A percentile compares a stretch with the other conserved stretches of the same genome.
Conservation (phyloP, 805 yeast species). For the Candida chauliodis region DNA sequence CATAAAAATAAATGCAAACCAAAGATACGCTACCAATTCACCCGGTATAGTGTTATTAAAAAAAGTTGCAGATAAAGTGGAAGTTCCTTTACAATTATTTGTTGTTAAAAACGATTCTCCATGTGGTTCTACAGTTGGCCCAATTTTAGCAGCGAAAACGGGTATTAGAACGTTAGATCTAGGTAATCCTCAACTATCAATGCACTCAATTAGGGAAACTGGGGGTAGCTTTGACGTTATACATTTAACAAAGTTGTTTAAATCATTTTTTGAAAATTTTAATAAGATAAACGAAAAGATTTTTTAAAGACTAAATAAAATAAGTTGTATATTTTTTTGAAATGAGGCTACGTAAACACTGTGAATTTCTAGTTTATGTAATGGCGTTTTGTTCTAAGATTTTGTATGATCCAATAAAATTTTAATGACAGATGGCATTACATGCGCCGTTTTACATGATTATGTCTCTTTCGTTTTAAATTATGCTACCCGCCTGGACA, state of each 20-base stretch:
- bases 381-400: too few species aligned
- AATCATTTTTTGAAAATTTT: constrained; percentile 50
- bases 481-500: too few species aligned
- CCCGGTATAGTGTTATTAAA: constrained; percentile 81
- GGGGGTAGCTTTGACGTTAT: constrained; percentile 77
- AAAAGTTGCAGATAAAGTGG: constrained; percentile 59
- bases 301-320: neutral
- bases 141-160: constrained; percentile 79
- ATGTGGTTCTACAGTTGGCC: constrained; percentile 97
- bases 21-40: constrained; percentile 90
- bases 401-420: too few species aligned
- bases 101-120: constrained; percentile 93
- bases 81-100: constrained; percentile 85
- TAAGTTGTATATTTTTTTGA: constrained; percentile 15
- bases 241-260: constrained; percentile 58
- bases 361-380: too few species aligned
- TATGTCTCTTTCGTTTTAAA: too few species aligned
- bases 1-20: constrained; percentile 89
- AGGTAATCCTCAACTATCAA: constrained; percentile 88
- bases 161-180: constrained; percentile 86
- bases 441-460: too few species aligned
- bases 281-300: constrained; percentile 26
- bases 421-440: too few species aligned
- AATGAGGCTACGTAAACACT: too few species aligned
- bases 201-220: constrained; percentile 93